phyloP scores from a whole-genome alignment of 164 flowering plant species.

The Vitis labrusca region DNA sequence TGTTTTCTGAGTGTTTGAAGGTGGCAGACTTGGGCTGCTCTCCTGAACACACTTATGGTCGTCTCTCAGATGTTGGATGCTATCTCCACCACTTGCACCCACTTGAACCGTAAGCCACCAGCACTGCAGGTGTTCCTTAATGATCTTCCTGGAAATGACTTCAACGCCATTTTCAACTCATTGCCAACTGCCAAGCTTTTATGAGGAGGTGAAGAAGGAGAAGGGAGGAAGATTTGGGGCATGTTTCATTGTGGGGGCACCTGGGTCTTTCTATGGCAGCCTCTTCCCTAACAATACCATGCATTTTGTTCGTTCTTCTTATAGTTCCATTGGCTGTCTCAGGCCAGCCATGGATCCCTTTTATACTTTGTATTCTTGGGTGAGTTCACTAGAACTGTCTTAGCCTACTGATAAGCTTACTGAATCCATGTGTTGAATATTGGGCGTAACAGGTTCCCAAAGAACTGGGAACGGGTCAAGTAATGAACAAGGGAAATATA shows the following conservation, averaged over 20 bases:
- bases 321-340: slow-evolving; percentile 16
- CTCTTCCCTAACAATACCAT: slow-evolving; percentile 15
- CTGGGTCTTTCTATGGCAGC: slow-evolving; percentile 25
- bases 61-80: background rate
- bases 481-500: slow-evolving; percentile 16
- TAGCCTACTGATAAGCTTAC: too few relatives aligned
- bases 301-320: slow-evolving; percentile 24
- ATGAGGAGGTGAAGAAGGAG: slow-evolving; percentile 1
- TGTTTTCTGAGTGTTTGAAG: background rate
- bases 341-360: slow-evolving; percentile 2
- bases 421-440: too few relatives aligned
- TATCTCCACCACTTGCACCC: background rate
- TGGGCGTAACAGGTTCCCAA: slow-evolving; percentile 6
- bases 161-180: slow-evolving; percentile 21
- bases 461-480: background rate
- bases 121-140: slow-evolving; percentile 13
- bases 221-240: slow-evolving; percentile 1
- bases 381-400: too few relatives aligned
- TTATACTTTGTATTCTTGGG: background rate
- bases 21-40: slow-evolving; percentile 17
- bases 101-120: background rate
- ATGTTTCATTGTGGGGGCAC: slow-evolving; percentile 11
- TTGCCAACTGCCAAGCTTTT: slow-evolving; percentile 14
- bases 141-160: slow-evolving; percentile 3
- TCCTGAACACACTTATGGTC: background rate